Evolutionary conservation across 352 stramenopile genomes (phyloP).

Genomic region (Phytophthora cryptogea): DNA sequence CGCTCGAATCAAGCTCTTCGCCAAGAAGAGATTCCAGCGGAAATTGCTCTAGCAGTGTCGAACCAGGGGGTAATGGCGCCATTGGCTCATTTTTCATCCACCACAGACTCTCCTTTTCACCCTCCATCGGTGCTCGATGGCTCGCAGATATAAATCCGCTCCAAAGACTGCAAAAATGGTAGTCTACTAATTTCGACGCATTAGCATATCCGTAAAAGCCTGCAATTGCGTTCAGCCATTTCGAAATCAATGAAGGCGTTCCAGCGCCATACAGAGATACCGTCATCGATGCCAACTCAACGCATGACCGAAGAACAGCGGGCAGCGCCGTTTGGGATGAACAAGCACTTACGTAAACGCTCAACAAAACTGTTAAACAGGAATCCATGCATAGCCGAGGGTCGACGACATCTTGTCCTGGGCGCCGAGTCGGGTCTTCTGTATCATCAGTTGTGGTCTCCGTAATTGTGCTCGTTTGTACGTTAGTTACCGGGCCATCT

Average conservation of each 20-base stretch:
- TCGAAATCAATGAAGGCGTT: conserved; percentile 40
- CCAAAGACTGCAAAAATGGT: conserved; percentile 76
- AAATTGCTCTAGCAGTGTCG: conserved; percentile 40
- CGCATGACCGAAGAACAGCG: conserved; percentile 53
- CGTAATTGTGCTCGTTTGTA: conserved; percentile 5
- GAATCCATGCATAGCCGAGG: conserved; percentile 37
- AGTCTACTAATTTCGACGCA: conserved; percentile 49
- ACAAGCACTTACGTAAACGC: conserved; percentile 71
- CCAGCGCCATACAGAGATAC: conserved; percentile 42
- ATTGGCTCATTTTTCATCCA: conserved; percentile 27
- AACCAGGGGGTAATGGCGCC: conserved; percentile 24
- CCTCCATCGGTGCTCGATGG: conserved; percentile 6
- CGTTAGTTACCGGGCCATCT: conserved; percentile 19
- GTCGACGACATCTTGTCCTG: conserved; percentile 10
- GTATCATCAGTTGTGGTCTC: neutral
- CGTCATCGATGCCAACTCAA: conserved; percentile 48
- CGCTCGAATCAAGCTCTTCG: conserved; percentile 21
- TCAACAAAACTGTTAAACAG: conserved; percentile 53
- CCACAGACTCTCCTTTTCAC: conserved; percentile 21
- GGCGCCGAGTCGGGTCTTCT: conserved; percentile 8
- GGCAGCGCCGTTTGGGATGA: conserved; percentile 61
- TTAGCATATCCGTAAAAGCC: conserved; percentile 54
- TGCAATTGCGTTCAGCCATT: conserved; percentile 53
- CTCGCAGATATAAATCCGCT: conserved; percentile 34
- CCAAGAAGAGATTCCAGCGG: conserved; percentile 38